phyloP scores from a whole-genome alignment of 139 green algal genomes.

The Volvox reticuliferus region DNA sequence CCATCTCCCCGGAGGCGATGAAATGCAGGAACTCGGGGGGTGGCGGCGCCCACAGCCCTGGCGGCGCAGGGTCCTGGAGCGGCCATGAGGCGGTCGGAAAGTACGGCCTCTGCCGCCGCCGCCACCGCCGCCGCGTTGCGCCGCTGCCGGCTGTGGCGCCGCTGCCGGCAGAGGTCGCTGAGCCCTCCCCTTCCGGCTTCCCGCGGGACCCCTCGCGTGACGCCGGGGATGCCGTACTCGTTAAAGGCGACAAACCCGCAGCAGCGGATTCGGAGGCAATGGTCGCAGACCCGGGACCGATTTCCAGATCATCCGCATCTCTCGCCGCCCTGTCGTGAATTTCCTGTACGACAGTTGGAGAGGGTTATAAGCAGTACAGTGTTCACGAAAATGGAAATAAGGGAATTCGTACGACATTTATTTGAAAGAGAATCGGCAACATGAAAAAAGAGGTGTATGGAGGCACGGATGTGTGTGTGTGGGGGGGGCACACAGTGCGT shows the following conservation, averaged over 20 bases:
- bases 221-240: too few species aligned
- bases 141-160: background rate
- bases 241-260: too few species aligned
- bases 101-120: constrained; percentile 3
- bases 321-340: background rate
- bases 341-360: background rate
- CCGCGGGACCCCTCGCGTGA: too few species aligned
- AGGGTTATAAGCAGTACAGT: too few species aligned
- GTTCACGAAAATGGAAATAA: too few species aligned
- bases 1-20: constrained; percentile 4
- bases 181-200: too few species aligned
- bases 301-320: too few species aligned
- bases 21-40: constrained; percentile 30
- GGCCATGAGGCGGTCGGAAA: constrained; percentile 14
- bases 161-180: too few species aligned
- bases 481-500: background rate
- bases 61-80: background rate
- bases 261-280: too few species aligned
- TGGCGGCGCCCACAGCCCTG: constrained; percentile 12
- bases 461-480: background rate
- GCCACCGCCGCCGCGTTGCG: background rate
- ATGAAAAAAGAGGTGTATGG: background rate
- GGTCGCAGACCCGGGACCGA: too few species aligned
- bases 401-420: too few species aligned
- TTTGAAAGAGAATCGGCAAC: too few species aligned